phyloP scores from a whole-genome alignment of 768 basidiomycete species.

The Mycena metata region DNA sequence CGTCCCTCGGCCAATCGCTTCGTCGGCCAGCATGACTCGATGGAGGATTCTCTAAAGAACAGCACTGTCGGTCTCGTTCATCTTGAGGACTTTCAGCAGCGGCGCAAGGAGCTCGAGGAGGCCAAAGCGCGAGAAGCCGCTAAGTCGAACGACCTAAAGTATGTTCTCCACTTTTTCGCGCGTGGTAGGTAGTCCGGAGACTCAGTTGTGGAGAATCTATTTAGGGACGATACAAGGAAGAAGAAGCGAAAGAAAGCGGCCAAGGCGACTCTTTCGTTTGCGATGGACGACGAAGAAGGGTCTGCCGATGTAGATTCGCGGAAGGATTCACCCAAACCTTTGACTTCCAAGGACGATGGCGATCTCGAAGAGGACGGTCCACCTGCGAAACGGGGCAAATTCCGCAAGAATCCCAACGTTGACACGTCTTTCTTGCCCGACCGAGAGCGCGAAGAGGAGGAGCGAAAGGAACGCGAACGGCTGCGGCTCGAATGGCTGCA shows the following conservation, averaged over 20 bases:
- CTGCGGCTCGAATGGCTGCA: slow-evolving; percentile 93
- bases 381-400: slow-evolving; percentile 77
- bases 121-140: slow-evolving; percentile 92
- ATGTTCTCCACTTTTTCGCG: slow-evolving; percentile 57
- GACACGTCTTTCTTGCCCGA: slow-evolving; percentile 99
- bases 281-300: slow-evolving; percentile 84
- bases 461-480: slow-evolving; percentile 89
- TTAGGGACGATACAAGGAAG: slow-evolving; percentile 90
- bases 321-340: slow-evolving; percentile 45
- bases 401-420: slow-evolving; percentile 95
- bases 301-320: slow-evolving; percentile 56
- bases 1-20: slow-evolving; percentile 91
- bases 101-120: slow-evolving; percentile 90
- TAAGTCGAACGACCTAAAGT: slow-evolving; percentile 87
- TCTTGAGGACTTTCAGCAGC: slow-evolving; percentile 93
- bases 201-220: slow-evolving; percentile 79
- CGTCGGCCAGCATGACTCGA: slow-evolving; percentile 93
- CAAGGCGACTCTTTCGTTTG: slow-evolving; percentile 93
- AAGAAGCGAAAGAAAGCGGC: slow-evolving; percentile 95
- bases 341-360: slow-evolving; percentile 52
- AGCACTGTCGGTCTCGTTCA: slow-evolving; percentile 92
- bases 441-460: slow-evolving; percentile 95
- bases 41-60: slow-evolving; percentile 94
- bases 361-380: slow-evolving; percentile 62
- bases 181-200: slow-evolving; percentile 37